Conservation (phyloP, 805 yeast species). For the Myxozyma kluyveri region DNA sequence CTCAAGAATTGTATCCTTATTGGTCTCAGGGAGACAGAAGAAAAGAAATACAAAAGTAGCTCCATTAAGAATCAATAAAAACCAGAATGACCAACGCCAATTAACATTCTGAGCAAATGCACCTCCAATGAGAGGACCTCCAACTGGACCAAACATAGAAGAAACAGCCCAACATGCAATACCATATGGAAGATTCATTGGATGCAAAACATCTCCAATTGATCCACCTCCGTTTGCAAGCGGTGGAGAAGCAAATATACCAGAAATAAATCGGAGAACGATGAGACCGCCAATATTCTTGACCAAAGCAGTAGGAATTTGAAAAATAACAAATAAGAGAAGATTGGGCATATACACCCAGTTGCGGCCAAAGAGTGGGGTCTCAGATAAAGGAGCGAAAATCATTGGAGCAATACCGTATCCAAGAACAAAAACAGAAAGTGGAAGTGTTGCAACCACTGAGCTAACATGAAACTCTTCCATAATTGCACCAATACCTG, state of each 20-base stretch:
- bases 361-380: slow-evolving; percentile 53
- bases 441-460: slow-evolving; percentile 50
- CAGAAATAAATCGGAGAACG: slow-evolving; percentile 52
- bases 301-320: slow-evolving; percentile 54
- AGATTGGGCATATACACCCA: slow-evolving; percentile 49
- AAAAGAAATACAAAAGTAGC: slow-evolving; percentile 39
- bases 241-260: slow-evolving; percentile 57
- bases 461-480: slow-evolving; percentile 47
- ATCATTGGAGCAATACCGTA: slow-evolving; percentile 56
- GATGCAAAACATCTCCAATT: slow-evolving; percentile 17
- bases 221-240: slow-evolving; percentile 50
- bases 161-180: slow-evolving; percentile 39
- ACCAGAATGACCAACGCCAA: slow-evolving; percentile 46
- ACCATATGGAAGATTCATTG: slow-evolving; percentile 47
- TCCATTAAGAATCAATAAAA: slow-evolving; percentile 41
- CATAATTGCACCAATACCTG: slow-evolving; percentile 48
- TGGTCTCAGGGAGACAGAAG: slow-evolving; percentile 54
- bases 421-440: slow-evolving; percentile 56
- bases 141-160: slow-evolving; percentile 44
- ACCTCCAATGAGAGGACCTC: slow-evolving; percentile 58
- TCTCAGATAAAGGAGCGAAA: slow-evolving; percentile 59
- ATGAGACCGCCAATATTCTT: slow-evolving; percentile 50
- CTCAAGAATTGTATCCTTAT: slow-evolving; percentile 45
- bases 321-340: slow-evolving; percentile 49
- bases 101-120: slow-evolving; percentile 43